Evolutionary conservation across 306 rosid species (phyloP).

Genomic region (Cicer pinnatifidum): DNA sequence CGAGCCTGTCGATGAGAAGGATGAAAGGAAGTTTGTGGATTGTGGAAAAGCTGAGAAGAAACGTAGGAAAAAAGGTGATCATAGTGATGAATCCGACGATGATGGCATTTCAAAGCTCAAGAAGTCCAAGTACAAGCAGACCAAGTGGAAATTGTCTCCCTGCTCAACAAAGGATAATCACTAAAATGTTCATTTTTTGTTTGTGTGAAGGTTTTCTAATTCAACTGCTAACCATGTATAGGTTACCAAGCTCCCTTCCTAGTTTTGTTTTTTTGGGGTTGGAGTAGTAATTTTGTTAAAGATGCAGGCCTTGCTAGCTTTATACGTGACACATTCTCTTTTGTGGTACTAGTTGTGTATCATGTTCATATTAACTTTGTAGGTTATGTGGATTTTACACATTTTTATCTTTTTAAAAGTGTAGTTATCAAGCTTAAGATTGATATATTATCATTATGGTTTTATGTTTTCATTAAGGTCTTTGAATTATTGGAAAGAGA

Average conservation of each 20-base stretch:
- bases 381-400: slow-evolving; percentile 17
- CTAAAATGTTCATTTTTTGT: slow-evolving; percentile 3
- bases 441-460: neutral
- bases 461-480: neutral
- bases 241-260: slow-evolving; percentile 23
- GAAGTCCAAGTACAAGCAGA: slow-evolving; percentile 45
- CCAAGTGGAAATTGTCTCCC: slow-evolving; percentile 39
- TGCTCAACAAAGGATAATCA: slow-evolving; percentile 46
- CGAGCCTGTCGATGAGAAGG: slow-evolving; percentile 60
- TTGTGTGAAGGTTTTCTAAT: slow-evolving; percentile 22
- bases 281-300: slow-evolving; percentile 33
- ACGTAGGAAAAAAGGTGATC: slow-evolving; percentile 52
- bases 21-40: slow-evolving; percentile 60
- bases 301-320: slow-evolving; percentile 6
- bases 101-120: slow-evolving; percentile 60
- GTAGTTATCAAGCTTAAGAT: slow-evolving; percentile 12
- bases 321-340: slow-evolving; percentile 3
- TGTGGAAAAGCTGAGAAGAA: slow-evolving; percentile 60
- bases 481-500: neutral
- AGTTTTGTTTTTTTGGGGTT: slow-evolving; percentile 5
- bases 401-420: slow-evolving; percentile 1
- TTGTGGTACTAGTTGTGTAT: slow-evolving; percentile 27
- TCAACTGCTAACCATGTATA: slow-evolving; percentile 21
- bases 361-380: neutral
- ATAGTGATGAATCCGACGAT: slow-evolving; percentile 65